Evolutionary conservation across 208 protist genomes (phyloP), one percentile per base, ranked within the genome.

Genomic region (Wallacemonas rigidus): DNA sequence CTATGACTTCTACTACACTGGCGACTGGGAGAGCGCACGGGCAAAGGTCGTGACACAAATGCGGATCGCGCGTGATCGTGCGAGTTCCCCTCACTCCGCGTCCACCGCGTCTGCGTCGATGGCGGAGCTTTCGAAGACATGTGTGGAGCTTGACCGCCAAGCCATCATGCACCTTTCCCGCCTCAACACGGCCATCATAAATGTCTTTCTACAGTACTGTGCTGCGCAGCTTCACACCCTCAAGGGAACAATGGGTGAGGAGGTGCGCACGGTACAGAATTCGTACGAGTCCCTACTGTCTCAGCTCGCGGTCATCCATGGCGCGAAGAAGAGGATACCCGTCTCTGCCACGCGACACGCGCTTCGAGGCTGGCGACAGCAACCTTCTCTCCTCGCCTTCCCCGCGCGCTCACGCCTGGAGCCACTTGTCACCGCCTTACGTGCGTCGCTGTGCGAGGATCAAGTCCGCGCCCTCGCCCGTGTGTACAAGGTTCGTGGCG

Each of bases 161-260:
- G 74, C 93, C 12, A 73, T 92, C 11, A 67, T 81, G 1, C 69
- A 77, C 3, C 71, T 95, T 5, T 88, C 88, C 2, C 88, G 87
- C 43, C 60, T 93, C 40, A 93, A 92, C 76, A 95, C 90, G 64
- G 90, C 93, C 72, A 73, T 95, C 2, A 92, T 95, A 53, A 95
- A 95, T 64, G 87, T 86, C 54, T 85, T 95, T 36, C 68, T 89
- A 7, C 83, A 87, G 58, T 69, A 78, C 5, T 82, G 77, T 44
- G 76, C 79, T 6, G 54, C 75, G 14, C 69, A 72, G 35, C 26
- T 91, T n/a, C 57, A 67, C 50, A 51, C 80, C 36, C 63, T 82
- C 51, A 43, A 56, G 17, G 72, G 73, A 2, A 62, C 69, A 38
- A 75, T 74, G 47, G 43, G 55, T 9, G 62, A 64, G n/a, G 80